phyloP scores from a whole-genome alignment of 345 rosid genomes.

The Anastatica hierochuntica region DNA sequence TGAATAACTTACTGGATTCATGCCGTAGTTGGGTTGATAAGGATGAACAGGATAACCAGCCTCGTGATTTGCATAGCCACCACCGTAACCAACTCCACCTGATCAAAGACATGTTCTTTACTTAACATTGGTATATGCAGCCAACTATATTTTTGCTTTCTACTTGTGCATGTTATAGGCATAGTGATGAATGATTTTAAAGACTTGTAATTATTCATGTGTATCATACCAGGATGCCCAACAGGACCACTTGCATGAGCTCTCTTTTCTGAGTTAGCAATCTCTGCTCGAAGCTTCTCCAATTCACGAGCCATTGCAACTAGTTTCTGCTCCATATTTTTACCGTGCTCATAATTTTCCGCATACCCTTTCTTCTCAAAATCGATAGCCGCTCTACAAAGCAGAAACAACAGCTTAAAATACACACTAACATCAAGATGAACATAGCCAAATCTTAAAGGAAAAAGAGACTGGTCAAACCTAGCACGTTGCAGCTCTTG shows the following conservation, averaged over 20 bases:
- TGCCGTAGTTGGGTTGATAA: constrained; percentile 57
- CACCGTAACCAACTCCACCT: constrained; percentile 49
- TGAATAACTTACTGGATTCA: constrained; percentile 77
- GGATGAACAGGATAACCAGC: constrained; percentile 53
- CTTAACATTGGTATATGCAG: background rate
- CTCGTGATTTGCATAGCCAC: constrained; percentile 57
- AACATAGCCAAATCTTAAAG: background rate
- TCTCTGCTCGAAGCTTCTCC: constrained; percentile 93
- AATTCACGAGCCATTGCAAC: constrained; percentile 86
- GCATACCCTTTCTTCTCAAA: constrained; percentile 97
- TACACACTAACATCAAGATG: background rate
- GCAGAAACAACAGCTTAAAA: background rate
- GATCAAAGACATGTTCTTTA: background rate
- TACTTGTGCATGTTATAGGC: background rate
- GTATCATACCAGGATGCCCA: constrained; percentile 38
- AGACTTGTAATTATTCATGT: background rate
- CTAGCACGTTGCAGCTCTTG: constrained; percentile 91
- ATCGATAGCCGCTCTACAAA: constrained; percentile 71
- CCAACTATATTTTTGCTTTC: background rate
- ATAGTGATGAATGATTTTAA: background rate
- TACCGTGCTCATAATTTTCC: constrained; percentile 88
- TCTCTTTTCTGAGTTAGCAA: constrained; percentile 78
- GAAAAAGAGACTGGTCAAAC: constrained; percentile 23
- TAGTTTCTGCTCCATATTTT: constrained; percentile 85
- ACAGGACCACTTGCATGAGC: constrained; percentile 44